Percentiles rank a stretch among this genome's conserved stretches.
Evolutionary conservation across 2,329 filamentous ascomycete species (phyloP).

Genomic region (Chaetomiaceae sp.): DNA sequence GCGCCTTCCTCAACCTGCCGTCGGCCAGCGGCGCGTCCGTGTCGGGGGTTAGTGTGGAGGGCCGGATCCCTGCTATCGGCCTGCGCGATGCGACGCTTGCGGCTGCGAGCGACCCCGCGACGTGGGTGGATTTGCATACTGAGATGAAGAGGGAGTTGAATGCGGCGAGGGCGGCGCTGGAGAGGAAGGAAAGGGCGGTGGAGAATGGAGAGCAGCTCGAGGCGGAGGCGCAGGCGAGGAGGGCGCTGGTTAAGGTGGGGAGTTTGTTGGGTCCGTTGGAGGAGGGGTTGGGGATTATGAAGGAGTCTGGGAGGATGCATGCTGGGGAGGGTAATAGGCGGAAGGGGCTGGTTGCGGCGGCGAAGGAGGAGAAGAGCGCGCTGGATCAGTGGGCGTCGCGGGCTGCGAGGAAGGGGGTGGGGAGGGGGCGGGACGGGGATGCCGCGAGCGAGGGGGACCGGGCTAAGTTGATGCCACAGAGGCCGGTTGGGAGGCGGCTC

Average conservation of each 20-base stretch:
- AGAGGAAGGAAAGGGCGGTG: conserved; percentile 59
- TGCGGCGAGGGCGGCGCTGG: conserved; percentile 57
- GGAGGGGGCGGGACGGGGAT: conserved; percentile 33
- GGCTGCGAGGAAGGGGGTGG: conserved; percentile 41
- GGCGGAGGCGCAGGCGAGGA: conserved; percentile 69
- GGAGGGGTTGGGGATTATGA: conserved; percentile 57
- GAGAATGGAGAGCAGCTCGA: conserved; percentile 41
- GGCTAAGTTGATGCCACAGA: conserved; percentile 36
- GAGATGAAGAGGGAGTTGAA: conserved; percentile 76
- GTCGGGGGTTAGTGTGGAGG: conserved; percentile 25
- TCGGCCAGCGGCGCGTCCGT: conserved; percentile 29
- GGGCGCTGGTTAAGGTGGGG: conserved; percentile 63
- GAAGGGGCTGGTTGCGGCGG: conserved; percentile 63
- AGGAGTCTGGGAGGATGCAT: conserved; percentile 54
- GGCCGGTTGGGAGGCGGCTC: conserved; percentile 55
- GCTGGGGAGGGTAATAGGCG: conserved; percentile 70
- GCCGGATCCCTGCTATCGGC: conserved; percentile 34
- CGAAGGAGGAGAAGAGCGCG: conserved; percentile 68
- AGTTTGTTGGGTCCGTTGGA: conserved; percentile 59
- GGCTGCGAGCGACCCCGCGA: conserved; percentile 54
- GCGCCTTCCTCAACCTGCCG: conserved; percentile 68
- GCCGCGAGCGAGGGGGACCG: conserved; percentile 47
- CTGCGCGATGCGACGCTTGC: conserved; percentile 35
- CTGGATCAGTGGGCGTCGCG: conserved; percentile 67
- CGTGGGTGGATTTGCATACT: conserved; percentile 72